Percentiles rank a stretch among this genome's conserved stretches.
Evolutionary conservation across 805 yeast genomes (phyloP).

Genomic region (Yarrowia bubula): DNA sequence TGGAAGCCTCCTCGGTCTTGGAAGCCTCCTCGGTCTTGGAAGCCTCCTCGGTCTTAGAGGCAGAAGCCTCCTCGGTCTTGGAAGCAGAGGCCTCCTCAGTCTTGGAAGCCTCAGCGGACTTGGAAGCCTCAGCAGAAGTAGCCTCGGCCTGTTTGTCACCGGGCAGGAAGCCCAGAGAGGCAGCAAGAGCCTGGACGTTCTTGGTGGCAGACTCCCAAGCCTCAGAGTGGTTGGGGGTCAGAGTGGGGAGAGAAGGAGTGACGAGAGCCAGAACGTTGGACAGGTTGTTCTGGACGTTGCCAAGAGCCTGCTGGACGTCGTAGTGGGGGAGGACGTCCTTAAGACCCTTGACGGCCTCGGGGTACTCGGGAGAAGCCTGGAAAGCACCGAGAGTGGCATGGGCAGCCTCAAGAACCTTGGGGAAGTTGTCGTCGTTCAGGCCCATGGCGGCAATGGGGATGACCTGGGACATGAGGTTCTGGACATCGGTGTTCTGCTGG

Average conservation of each 20-base stretch:
- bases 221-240: conserved; percentile 25
- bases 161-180: conserved; percentile 9
- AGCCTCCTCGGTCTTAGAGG: not conserved
- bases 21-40: not conserved
- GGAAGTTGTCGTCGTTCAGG: conserved; percentile 24
- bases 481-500: conserved; percentile 9
- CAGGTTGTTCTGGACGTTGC: conserved; percentile 18
- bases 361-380: conserved; percentile 13
- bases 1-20: conserved; percentile 5
- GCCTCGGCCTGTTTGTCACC: not conserved
- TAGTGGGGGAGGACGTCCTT: conserved; percentile 5
- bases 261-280: conserved; percentile 1
- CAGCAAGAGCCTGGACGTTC: conserved; percentile 20
- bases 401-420: conserved; percentile 15
- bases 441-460: conserved; percentile 19
- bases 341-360: conserved; percentile 20
- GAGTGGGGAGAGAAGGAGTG: conserved; percentile 18
- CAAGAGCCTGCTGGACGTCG: conserved; percentile 20
- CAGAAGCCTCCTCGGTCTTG: not conserved
- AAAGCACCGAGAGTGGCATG: conserved; percentile 10
- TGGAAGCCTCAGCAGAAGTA: not conserved
- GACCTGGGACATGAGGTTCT: conserved; percentile 17
- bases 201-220: conserved; percentile 20
- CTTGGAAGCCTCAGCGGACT: conserved; percentile 4
- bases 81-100: not conserved